Evolutionary conservation across 768 basidiomycete species (phyloP), one percentile per base, ranked within the genome.

Genomic region (Obba rivulosa): DNA sequence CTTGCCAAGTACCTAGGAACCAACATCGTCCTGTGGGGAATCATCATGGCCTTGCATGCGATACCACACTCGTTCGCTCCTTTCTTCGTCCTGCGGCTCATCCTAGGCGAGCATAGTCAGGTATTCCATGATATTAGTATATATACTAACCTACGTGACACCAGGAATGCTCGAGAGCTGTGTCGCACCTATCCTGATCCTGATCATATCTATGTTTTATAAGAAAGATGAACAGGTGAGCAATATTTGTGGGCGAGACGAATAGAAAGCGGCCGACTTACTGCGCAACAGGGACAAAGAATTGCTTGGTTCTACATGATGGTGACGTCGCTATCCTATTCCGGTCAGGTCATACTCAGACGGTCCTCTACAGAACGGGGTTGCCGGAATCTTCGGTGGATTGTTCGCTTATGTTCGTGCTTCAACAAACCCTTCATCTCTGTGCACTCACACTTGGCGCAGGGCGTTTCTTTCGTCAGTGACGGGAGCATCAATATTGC

Each of bases 131-230:
- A 9, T 40, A 7, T 34, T 34, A 18, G 14, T n/a, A 16, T 25
- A 41, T 8, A 20, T 21, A 21, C 28, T 31, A 5, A 31, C 13
- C 28, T 41, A n/a, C 23, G 13, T 4, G 1, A 25, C 16, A 16
- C n/a, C 34, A 83, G 81, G 82, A 18, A 81, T 83, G 81, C 77
- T 77, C 52, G 83, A 85, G 59, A 75, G 74, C 53, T 82, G 81
- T 55, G 83, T 84, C 16, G 75, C 80, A 3, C 83, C 83, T 0
- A 79, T 73, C 50, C 67, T 84, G 28, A 79, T 85, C 60, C 64
- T 83, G 43, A 73, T 83, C 24, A 71, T 83, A 34, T 77, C 79
- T 8, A 81, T 82, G 77, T 85, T 83, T 55, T 84, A 83, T 66
- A 80, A 78, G 67, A 83, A 83, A 64, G 66, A 80, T 48, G 82